Base-by-base conservation (phyloP, 1,139 yeast genomes). In the Kazachstania sp. region DNA sequence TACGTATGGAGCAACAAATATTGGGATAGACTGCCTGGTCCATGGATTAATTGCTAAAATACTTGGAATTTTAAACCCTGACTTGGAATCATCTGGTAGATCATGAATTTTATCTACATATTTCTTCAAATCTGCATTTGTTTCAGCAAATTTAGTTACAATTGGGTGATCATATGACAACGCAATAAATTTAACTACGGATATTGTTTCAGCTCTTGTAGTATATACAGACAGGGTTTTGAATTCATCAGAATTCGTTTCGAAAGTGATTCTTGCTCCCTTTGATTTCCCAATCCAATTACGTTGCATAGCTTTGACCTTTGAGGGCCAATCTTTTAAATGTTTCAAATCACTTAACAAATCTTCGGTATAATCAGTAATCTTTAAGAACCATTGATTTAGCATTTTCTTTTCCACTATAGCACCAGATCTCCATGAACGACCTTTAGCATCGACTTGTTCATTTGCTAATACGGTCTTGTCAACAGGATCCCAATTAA, bases 401-500 rank as follows among this genome's bases (percentile, higher is more conserved):
- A 92, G 71, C 51, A 78, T 69, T 53, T 72, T 75, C 64, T 86
- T 87, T 63, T 92, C 97, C 0, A 90, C 98, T 16, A 81, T 49
- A 0, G 97, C 98, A 2, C 98, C 98, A 2, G 97, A 87, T 65
- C 98, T 76, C 98, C 98, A 92, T 0, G 97, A 87, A 48, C 80
- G 72, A 0, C 98, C 98, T 39, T 86, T 77, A 1, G 83, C 66
- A 63, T 92, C 98, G 3, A 92, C 97, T 64, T 92, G 98, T 65
- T 92, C 98, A 63, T 92, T 92, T 1, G 98, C 98, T 51, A 92
- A 70, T 1, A 92, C 98, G 0, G 98, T 92, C 56, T 82, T 75
- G 58, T 92, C 98, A 0, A 92, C 78, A 0, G 98, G 98, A 65
- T 92, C 98, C 98, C 98, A 92, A 61, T 92, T 92, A 47, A 92